Evolutionary conservation across 2,329 filamentous ascomycete species (phyloP), one percentile per base, ranked within the genome.

Genomic region (Phialophora verrucosa): DNA sequence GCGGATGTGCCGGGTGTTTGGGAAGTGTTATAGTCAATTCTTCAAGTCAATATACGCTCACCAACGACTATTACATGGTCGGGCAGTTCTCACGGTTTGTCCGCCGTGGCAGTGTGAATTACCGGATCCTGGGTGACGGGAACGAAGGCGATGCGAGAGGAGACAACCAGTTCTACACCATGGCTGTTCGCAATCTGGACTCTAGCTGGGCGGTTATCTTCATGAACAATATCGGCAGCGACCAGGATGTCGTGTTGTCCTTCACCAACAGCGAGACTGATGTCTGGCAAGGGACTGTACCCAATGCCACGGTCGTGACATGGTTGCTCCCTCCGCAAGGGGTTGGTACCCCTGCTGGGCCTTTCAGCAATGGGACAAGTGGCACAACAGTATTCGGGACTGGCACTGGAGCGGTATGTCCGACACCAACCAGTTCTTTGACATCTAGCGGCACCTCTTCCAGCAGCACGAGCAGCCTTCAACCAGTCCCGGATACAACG

Each of bases 31-130:
- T 73, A 25, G 65, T 75, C 35, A 65, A 65, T 49, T 73, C 74
- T 7, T 71, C 76, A 11, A 76, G 76, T 25, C 79, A 77, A 2
- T 85, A 85, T 73, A 76, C 74, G 3, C 79, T 81, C 67, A 80
- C 79, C 29, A 77, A 82, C 6, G 82, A 84, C 67, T 85, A 84
- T 74, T 85, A 85, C 73, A 83, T 84, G 78, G 76, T 85, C 66
- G 83, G 82, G 1, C 84, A 86, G 73, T 84, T 83, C 73, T 80
- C 78, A 72, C 79, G 76, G 67, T 84, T 81, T 72, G 83, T 84
- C 64, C 79, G 80, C 23, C 76, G 77, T 44, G 82, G 82, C 51
- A 81, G 81, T 0, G 76, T 75, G 47, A 65, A 62, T 44, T 65
- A 65, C 31, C 47, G 57, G 3, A 77, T 83, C 20, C 73, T 84